Conservation (phyloP, 768 basidiomycete genomes). For the Phlebiopsis flavidoalba region DNA sequence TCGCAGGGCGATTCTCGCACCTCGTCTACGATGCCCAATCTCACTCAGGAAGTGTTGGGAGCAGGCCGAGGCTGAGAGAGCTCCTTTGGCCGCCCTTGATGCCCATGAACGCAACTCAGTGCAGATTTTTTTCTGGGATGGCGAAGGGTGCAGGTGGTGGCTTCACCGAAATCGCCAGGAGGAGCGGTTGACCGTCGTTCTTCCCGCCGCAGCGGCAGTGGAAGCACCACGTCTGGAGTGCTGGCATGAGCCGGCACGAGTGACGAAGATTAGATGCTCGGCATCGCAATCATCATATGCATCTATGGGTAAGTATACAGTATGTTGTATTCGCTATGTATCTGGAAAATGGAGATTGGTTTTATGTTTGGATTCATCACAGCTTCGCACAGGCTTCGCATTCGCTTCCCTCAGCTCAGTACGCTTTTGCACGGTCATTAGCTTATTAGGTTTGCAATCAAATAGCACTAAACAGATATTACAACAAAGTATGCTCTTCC, state of each 20-base stretch:
- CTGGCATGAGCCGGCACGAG: conserved; percentile 66
- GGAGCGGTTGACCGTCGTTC: conserved; percentile 51
- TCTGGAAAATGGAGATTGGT: background rate
- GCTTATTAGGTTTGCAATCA: background rate
- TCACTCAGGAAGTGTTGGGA: conserved; percentile 75
- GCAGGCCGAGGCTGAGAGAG: conserved; percentile 73
- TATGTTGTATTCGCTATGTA: conserved; percentile 2
- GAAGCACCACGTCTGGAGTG: conserved; percentile 85
- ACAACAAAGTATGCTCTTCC: background rate
- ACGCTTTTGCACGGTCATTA: background rate
- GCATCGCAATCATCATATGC: background rate
- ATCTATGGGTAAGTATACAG: conserved; percentile 2
- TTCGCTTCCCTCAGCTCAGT: background rate
- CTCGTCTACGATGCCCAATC: conserved; percentile 26
- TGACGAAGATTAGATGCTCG: conserved; percentile 24
- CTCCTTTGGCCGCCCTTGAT: conserved; percentile 66
- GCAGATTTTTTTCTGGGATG: no score
- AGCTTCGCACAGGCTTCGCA: background rate
- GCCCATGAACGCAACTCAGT: conserved; percentile 68
- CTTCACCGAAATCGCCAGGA: conserved; percentile 71
- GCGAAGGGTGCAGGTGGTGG: conserved; percentile 69
- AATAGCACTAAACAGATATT: background rate
- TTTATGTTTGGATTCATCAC: background rate
- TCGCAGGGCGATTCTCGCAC: conserved; percentile 18
- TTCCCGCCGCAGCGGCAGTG: conserved; percentile 54